phyloP scores from a whole-genome alignment of 257 asterid genomes.

The Ocimum tenuiflorum region DNA sequence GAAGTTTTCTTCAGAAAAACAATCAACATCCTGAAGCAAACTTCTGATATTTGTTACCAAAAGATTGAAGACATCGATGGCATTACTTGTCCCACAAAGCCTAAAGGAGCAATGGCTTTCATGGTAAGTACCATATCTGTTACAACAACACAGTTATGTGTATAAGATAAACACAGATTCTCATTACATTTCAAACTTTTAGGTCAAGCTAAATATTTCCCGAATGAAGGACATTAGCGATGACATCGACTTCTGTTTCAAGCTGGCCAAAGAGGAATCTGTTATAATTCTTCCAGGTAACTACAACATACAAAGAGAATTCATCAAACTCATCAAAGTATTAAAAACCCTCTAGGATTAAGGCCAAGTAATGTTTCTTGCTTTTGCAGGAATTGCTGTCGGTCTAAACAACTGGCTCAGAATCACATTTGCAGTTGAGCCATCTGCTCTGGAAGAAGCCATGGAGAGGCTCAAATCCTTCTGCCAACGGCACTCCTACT shows the following conservation, averaged over 20 bases:
- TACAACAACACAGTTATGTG: not conserved
- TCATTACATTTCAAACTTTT: conserved; percentile 5
- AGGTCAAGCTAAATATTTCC: conserved; percentile 53
- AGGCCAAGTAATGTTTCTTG: not conserved
- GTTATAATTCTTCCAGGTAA: conserved; percentile 74
- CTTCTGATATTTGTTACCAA: conserved; percentile 43
- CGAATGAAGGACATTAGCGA: conserved; percentile 50
- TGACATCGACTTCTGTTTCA: conserved; percentile 68
- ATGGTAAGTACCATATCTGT: conserved; percentile 35
- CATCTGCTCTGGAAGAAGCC: conserved; percentile 53
- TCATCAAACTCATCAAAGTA: no score
- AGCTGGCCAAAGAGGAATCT: conserved; percentile 70
- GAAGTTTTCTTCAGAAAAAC: conserved; percentile 56
- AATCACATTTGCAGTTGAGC: conserved; percentile 65
- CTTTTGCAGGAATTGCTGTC: conserved; percentile 56
- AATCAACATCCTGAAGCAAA: conserved; percentile 38
- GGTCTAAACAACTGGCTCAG: conserved; percentile 68
- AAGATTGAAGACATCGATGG: conserved; percentile 49
- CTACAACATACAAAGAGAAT: no score
- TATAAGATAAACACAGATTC: not conserved
- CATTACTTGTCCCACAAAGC: conserved; percentile 50
- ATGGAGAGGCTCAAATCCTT: conserved; percentile 52
- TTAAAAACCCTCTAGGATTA: no score
- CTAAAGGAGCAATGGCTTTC: conserved; percentile 68
- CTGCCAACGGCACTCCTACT: conserved; percentile 49